These are phyloP conservation scores for Penicillium sp. DNA, from an alignment of 2,329 filamentous ascomycete genomes.

Conservation along the genomic window DNA sequence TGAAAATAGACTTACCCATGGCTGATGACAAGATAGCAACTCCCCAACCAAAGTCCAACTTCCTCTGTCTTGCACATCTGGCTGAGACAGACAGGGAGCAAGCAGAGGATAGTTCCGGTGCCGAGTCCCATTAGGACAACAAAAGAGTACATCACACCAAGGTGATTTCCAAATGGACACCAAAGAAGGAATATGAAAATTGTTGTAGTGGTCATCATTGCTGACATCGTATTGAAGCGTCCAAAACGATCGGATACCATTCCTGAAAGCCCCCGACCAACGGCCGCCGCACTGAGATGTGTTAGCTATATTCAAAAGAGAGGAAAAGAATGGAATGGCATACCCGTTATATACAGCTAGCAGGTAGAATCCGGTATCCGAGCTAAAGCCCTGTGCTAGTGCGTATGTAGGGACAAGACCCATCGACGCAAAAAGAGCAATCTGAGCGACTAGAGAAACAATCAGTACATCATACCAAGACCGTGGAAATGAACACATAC, in stretches of 20 bases:
- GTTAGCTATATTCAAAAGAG: neutral
- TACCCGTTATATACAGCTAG: constrained; percentile 2
- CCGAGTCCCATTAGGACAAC: constrained; percentile 1
- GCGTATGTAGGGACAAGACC: constrained; percentile 4
- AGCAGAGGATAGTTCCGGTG: constrained; percentile 3
- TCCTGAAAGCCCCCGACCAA: constrained; percentile 5
- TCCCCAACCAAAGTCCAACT: constrained; percentile 4
- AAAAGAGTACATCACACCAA: constrained; percentile 3
- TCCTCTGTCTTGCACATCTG: constrained; percentile 10
- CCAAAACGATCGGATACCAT: constrained; percentile 1
- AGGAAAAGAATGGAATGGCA: neutral
- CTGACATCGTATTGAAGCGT: constrained; percentile 4
- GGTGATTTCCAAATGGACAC: constrained; percentile 2
- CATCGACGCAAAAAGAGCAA: neutral
- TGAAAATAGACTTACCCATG: neutral
- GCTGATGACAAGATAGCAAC: constrained; percentile 2
- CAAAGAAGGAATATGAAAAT: constrained; percentile 1
- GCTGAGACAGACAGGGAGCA: constrained; percentile 2
- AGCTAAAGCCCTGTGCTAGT: constrained; percentile 1
- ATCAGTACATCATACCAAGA: neutral
- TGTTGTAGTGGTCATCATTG: neutral
- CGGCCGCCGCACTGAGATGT: neutral
- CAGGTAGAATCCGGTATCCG: constrained; percentile 1
- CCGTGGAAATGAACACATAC: neutral
- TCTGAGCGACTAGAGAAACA: neutral